phyloP scores from a whole-genome alignment of 2,329 filamentous ascomycete species.

The Fusarium sp. region DNA sequence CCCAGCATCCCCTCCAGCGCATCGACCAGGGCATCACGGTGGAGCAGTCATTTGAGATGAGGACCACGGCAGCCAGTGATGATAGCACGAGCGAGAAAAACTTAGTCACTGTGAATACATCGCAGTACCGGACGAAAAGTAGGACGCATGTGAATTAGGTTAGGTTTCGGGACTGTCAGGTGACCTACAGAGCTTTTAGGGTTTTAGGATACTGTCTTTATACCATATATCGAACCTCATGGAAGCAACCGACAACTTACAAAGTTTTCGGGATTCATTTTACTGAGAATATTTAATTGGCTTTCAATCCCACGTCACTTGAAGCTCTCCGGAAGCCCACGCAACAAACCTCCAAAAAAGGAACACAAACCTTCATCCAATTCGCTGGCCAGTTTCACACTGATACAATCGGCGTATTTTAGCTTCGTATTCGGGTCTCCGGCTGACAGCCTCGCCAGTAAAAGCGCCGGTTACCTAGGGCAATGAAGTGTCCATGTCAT shows the following conservation, averaged over 20 bases:
- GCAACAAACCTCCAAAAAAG: too few relatives aligned
- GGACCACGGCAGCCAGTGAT: not conserved
- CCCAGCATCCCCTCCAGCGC: not conserved
- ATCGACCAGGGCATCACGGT: not conserved
- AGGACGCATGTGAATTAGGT: not conserved
- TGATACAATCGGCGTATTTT: not conserved
- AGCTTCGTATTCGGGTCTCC: not conserved
- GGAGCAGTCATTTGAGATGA: not conserved
- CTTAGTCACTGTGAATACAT: not conserved
- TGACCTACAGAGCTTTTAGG: not conserved
- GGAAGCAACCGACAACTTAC: not conserved
- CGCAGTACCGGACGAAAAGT: not conserved
- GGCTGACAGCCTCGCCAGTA: not conserved
- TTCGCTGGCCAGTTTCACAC: not conserved
- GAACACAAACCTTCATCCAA: not conserved
- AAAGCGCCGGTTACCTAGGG: not conserved
- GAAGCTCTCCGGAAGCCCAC: not conserved
- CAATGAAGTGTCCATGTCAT: not conserved
- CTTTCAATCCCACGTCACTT: accelerated
- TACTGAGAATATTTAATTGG: accelerated
- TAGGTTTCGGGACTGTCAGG: not conserved
- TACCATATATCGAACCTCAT: not conserved
- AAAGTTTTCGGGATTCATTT: not conserved
- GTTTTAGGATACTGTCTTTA: not conserved
- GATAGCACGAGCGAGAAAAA: not conserved